These are phyloP conservation scores for Aphanomyces invadans DNA, from an alignment of 352 stramenopile species.

Conservation along the genomic window DNA sequence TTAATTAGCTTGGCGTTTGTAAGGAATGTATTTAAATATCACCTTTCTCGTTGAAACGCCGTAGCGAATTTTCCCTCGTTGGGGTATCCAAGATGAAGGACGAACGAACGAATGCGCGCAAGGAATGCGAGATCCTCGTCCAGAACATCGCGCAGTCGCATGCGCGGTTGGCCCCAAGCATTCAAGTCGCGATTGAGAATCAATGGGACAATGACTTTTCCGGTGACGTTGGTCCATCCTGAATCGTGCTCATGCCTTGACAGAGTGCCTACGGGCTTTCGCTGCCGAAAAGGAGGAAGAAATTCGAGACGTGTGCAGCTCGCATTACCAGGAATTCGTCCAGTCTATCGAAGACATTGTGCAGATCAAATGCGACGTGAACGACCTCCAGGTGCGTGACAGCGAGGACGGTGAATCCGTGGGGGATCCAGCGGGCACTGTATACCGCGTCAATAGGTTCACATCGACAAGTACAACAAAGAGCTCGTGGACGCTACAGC, in stretches of 20 bases:
- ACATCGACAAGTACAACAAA: conserved; percentile 61
- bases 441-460: too few relatives aligned
- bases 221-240: conserved; percentile 26
- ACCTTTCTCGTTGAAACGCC: background rate
- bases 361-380: conserved; percentile 67
- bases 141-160: conserved; percentile 78
- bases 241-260: background rate
- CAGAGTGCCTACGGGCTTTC: conserved; percentile 40
- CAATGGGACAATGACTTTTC: conserved; percentile 73
- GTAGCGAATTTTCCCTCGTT: too few relatives aligned
- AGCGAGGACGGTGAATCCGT: background rate
- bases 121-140: conserved; percentile 62
- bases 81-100: conserved; percentile 21
- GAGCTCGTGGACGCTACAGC: conserved; percentile 44
- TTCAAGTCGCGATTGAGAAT: conserved; percentile 72
- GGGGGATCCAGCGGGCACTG: too few relatives aligned
- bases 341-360: conserved; percentile 79
- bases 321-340: conserved; percentile 74
- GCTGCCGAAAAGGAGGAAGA: conserved; percentile 55
- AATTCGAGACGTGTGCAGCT: conserved; percentile 66
- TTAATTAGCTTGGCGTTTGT: background rate
- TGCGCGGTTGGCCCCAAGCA: conserved; percentile 53
- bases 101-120: conserved; percentile 12
- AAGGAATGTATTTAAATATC: background rate
- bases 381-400: conserved; percentile 47